Evolutionary conservation across 345 rosid genomes (phyloP).

Genomic region (Moricandia arvensis): DNA sequence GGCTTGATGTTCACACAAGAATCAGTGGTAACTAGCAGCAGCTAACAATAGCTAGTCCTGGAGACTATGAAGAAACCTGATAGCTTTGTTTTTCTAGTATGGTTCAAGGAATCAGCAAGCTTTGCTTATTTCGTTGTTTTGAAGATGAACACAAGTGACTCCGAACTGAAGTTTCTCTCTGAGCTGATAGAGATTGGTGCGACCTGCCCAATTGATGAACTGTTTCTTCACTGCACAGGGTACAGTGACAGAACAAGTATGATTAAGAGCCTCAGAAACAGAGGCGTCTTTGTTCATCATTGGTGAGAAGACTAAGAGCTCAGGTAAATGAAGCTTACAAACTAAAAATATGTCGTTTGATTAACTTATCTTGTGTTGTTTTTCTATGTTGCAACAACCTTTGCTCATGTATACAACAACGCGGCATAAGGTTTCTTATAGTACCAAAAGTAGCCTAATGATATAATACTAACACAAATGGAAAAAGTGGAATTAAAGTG

Average conservation of each 20-base stretch:
- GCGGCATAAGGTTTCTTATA: conserved; percentile 7
- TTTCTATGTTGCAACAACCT: conserved; percentile 2
- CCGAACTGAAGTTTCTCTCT: conserved; percentile 57
- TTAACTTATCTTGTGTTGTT: not conserved
- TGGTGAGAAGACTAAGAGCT: conserved; percentile 45
- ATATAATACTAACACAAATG: not conserved
- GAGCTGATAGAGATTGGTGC: conserved; percentile 63
- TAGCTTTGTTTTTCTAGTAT: conserved; percentile 60
- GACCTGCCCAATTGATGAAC: conserved; percentile 74
- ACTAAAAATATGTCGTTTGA: conserved; percentile 16
- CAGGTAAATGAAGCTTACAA: conserved; percentile 15
- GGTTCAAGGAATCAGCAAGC: conserved; percentile 74
- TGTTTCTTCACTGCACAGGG: conserved; percentile 63
- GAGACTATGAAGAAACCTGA: no score
- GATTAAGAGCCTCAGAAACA: conserved; percentile 58
- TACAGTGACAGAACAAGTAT: conserved; percentile 46
- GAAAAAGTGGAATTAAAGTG: not conserved
- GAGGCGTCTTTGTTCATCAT: conserved; percentile 79
- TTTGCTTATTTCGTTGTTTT: conserved; percentile 68
- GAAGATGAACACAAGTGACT: conserved; percentile 69
- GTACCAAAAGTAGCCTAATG: not conserved
- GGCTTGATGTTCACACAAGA: conserved; percentile 79
- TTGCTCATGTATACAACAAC: conserved; percentile 26
- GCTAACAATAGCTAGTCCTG: no score
- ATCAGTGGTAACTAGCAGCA: no score